Evolutionary conservation across 306 rosid genomes (phyloP), one percentile per base, ranked within the genome.

Genomic region (Crotalaria pallida): DNA sequence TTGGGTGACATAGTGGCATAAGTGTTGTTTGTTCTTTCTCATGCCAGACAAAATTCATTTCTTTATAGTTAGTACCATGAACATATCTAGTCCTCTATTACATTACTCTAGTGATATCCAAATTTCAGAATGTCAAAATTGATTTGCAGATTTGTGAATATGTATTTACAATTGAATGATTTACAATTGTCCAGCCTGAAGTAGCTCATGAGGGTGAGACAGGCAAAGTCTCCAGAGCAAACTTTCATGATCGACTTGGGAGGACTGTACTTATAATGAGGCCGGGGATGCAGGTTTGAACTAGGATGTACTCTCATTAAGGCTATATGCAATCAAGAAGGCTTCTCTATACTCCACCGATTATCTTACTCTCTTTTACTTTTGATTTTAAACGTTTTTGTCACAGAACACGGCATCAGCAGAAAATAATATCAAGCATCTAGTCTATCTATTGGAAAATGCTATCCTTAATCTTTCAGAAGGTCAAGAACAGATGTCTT

Each of bases 201-300:
- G 85, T 94, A 48, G 97, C 96, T 26, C 95, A 90, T 27, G 98
- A 90, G 81, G 96, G 98, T 26, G 97, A 84, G 80, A 94, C 98
- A 0, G 98, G 98, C 3, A 94, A 94, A 84, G 92, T 78, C 13
- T 94, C 81, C 5, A 84, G 87, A 78, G 95, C 97, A 31, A 86
- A 81, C 58, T 91, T 94, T 76, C 92, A 58, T 12, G 98, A 94
- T 61, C 88, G 81, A 56, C 76, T 48, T 40, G 97, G 98, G 26
- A 86, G 98, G 77, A 67, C 95, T 3, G 98, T 90, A 78, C 97
- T 94, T 67, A 88, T 94, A 72, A 49, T 89, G 86, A 88, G 92
- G 79, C 98, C 97, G 10, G 98, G 90, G 59, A 83, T 71, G 76
- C 85, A 81, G 79, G 79, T 72, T 67, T 43, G 73, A 65, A 27